Percentiles rank a stretch among this genome's conserved stretches.
Evolutionary conservation across 2,329 filamentous ascomycete genomes (phyloP).

Genomic region (Colletotrichum endophyticum): DNA sequence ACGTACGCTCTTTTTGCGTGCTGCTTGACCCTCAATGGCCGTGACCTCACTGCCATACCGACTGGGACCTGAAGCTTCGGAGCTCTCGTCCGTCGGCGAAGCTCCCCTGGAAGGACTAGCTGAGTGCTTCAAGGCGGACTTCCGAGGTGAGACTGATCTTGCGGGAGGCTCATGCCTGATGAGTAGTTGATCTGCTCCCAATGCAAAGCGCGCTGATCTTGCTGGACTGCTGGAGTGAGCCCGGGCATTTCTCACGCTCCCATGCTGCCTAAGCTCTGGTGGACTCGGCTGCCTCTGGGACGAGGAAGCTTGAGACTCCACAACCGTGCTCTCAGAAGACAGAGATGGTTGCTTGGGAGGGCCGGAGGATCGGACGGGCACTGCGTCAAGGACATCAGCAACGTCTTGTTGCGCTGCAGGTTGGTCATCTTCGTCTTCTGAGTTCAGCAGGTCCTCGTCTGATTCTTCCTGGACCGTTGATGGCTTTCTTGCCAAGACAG

Average conservation of each 20-base stretch:
- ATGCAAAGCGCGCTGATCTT: conserved; percentile 71
- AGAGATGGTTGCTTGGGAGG: conserved; percentile 11
- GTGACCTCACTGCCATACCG: conserved; percentile 26
- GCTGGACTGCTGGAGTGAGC: conserved; percentile 65
- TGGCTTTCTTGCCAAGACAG: conserved; percentile 40
- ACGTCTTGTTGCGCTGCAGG: conserved; percentile 10
- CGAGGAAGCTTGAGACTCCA: conserved; percentile 9
- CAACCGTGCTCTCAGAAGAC: conserved; percentile 1
- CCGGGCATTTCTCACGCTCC: conserved; percentile 32
- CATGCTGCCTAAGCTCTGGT: conserved; percentile 9
- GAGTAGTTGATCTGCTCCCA: conserved; percentile 57
- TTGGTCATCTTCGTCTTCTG: conserved; percentile 1
- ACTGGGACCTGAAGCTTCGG: conserved; percentile 43
- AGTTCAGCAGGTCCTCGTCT: conserved; percentile 40
- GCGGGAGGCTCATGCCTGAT: conserved; percentile 72
- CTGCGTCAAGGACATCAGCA: conserved; percentile 34
- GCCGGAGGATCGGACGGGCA: conserved; percentile 31
- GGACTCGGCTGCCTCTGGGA: conserved; percentile 7
- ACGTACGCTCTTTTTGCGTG: conserved; percentile 68
- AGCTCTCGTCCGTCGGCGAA: conserved; percentile 55
- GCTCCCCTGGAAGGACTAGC: conserved; percentile 58
- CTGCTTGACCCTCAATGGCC: conserved; percentile 35
- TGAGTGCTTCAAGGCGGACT: conserved; percentile 74
- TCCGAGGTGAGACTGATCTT: conserved; percentile 76
- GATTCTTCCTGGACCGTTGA: conserved; percentile 52